Evolutionary conservation across 129 eudicot species (phyloP).

Genomic region (Tagetes patula): DNA sequence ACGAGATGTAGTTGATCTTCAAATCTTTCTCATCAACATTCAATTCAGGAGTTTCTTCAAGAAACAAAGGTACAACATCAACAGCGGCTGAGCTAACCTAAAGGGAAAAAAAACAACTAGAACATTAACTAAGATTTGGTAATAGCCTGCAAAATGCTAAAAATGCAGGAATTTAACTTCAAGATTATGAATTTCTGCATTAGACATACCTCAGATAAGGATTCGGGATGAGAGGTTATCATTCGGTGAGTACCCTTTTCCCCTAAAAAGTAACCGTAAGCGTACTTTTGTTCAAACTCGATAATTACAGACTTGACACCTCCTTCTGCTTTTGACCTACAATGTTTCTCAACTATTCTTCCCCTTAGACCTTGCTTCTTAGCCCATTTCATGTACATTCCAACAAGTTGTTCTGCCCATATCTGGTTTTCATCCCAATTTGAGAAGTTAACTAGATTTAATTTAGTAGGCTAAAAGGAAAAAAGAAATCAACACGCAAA

Average conservation of each 20-base stretch:
- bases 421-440: slow-evolving; percentile 36
- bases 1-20: slow-evolving; percentile 36
- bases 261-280: slow-evolving; percentile 80
- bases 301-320: slow-evolving; percentile 62
- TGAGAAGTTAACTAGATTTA: neutral
- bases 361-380: slow-evolving; percentile 72
- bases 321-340: slow-evolving; percentile 36
- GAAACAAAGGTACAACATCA: slow-evolving; percentile 85
- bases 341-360: slow-evolving; percentile 79
- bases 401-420: slow-evolving; percentile 73
- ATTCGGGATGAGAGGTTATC: slow-evolving; percentile 45
- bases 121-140: slow-evolving; percentile 9
- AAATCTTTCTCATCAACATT: slow-evolving; percentile 60
- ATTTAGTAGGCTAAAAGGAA: neutral
- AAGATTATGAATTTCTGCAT: neutral
- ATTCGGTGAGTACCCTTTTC: slow-evolving; percentile 79
- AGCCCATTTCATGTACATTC: slow-evolving; percentile 93
- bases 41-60: slow-evolving; percentile 59
- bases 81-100: slow-evolving; percentile 72
- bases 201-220: slow-evolving; percentile 48
- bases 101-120: slow-evolving; percentile 7
- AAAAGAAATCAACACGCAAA: neutral
- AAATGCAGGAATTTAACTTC: neutral
- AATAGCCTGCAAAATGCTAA: neutral
- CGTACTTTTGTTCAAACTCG: slow-evolving; percentile 77